Evolutionary conservation across 106 monocot genomes (phyloP).

Genomic region (Vanilla planifolia): DNA sequence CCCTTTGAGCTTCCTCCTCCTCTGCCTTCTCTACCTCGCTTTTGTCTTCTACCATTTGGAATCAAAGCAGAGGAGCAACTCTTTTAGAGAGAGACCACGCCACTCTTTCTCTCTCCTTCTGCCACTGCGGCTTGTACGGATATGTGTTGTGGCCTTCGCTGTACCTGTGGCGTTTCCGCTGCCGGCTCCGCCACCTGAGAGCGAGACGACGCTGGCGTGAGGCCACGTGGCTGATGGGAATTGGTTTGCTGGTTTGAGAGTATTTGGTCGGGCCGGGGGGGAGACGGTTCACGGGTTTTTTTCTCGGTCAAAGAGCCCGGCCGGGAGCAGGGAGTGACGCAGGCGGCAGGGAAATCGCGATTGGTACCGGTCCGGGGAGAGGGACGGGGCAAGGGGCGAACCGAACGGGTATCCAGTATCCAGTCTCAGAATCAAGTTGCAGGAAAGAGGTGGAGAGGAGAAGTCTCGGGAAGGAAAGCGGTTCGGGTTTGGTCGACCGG

Average conservation of each 20-base stretch:
- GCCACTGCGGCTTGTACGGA: no score
- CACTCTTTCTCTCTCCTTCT: no score
- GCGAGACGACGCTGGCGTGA: not conserved
- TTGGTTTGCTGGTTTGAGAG: not conserved
- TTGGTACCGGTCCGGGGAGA: not conserved
- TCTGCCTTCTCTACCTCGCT: not conserved
- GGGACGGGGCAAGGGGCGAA: not conserved
- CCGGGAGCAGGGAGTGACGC: not conserved
- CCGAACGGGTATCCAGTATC: not conserved
- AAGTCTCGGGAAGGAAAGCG: not conserved
- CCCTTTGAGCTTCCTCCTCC: no score
- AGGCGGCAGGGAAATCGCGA: conserved; percentile 1
- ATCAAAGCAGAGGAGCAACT: no score
- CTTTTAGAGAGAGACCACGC: no score
- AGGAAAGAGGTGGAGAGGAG: no score
- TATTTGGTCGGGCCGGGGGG: conserved; percentile 1
- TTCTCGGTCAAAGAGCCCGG: conserved; percentile 5
- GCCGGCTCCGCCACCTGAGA: conserved; percentile 1
- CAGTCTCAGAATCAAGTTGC: conserved; percentile 4
- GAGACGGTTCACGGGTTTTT: conserved; percentile 1
- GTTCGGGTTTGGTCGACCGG: not conserved
- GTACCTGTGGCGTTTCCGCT: conserved; percentile 4
- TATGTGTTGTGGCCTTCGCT: no score
- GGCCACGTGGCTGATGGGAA: not conserved
- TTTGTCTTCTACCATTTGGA: conserved; percentile 8